These are phyloP conservation scores for Ilex asprella DNA, from an alignment of 257 asterid genomes.

Conservation along the genomic window DNA sequence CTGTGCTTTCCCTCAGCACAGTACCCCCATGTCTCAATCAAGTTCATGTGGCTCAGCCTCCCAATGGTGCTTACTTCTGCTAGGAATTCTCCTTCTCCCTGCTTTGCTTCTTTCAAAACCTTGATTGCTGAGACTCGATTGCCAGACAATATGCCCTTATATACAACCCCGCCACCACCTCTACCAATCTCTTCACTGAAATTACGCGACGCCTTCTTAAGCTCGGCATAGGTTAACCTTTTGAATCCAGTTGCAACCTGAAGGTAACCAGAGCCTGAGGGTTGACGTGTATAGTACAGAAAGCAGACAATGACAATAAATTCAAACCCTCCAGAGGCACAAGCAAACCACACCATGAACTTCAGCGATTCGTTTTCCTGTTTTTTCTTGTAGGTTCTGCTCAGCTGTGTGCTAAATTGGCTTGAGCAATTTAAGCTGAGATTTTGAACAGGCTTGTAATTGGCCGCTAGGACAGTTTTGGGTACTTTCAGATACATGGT, in stretches of 20 bases:
- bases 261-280: constrained; percentile 10
- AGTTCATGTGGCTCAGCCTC: constrained; percentile 30
- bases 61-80: constrained; percentile 23
- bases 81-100: constrained; percentile 31
- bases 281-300: constrained; percentile 14
- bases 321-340: constrained; percentile 19
- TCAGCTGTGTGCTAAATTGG: background rate
- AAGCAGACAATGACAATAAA: constrained; percentile 18
- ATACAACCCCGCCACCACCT: constrained; percentile 35
- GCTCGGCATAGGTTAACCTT: constrained; percentile 30
- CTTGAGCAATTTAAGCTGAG: constrained; percentile 1
- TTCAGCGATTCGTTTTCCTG: constrained; percentile 10
- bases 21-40: constrained; percentile 25
- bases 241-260: constrained; percentile 28
- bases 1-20: constrained; percentile 31
- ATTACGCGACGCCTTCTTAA: constrained; percentile 27
- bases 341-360: constrained; percentile 12
- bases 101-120: constrained; percentile 17
- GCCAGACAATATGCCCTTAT: constrained; percentile 25
- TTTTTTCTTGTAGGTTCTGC: constrained; percentile 7
- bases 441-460: background rate
- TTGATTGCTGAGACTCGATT: constrained; percentile 29
- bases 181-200: constrained; percentile 35
- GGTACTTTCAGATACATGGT: constrained; percentile 22
- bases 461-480: background rate